A percentile compares a stretch with the other conserved stretches of the same genome.
Evolutionary conservation across 148 eudicot species (phyloP).

Genomic region (Arctostaphylos glauca): DNA sequence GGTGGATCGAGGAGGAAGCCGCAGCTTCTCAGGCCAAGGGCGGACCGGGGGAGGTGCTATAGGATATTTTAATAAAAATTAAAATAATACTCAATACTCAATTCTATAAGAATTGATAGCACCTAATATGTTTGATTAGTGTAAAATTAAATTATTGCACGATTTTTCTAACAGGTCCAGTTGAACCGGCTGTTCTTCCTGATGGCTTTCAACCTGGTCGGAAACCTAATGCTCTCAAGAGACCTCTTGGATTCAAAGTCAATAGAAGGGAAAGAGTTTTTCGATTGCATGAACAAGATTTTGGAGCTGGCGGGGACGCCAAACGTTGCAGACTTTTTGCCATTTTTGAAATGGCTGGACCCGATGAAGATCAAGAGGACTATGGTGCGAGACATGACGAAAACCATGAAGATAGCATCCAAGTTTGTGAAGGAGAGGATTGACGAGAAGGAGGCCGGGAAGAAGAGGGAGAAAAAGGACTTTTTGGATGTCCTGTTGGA

Average conservation of each 20-base stretch:
- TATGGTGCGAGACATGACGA: constrained; percentile 7
- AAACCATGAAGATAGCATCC: background rate
- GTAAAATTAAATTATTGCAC: background rate
- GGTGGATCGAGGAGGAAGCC: constrained; percentile 30
- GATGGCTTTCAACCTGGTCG: constrained; percentile 32
- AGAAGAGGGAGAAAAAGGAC: background rate
- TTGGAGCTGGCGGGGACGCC: constrained; percentile 15
- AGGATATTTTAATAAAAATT: background rate
- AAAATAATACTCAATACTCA: too few relatives aligned
- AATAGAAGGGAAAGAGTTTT: constrained; percentile 14
- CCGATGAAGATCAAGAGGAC: constrained; percentile 11
- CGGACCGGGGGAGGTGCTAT: constrained; percentile 16
- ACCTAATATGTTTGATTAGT: background rate
- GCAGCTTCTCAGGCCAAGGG: background rate
- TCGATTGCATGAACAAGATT: constrained; percentile 9
- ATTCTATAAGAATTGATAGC: too few relatives aligned
- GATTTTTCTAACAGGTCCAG: constrained; percentile 5
- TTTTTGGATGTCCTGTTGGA: constrained; percentile 18
- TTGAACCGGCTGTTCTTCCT: constrained; percentile 27
- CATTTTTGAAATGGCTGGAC: constrained; percentile 14
- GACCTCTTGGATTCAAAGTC: constrained; percentile 28
- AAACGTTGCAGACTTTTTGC: constrained; percentile 19
- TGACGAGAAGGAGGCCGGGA: constrained; percentile 8
- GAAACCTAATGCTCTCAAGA: constrained; percentile 37
- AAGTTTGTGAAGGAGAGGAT: constrained; percentile 19